A percentile compares a stretch with the other conserved stretches of the same genome.
phyloP scores from a whole-genome alignment of 169 alveolate genomes.

The Babesia ovata region DNA sequence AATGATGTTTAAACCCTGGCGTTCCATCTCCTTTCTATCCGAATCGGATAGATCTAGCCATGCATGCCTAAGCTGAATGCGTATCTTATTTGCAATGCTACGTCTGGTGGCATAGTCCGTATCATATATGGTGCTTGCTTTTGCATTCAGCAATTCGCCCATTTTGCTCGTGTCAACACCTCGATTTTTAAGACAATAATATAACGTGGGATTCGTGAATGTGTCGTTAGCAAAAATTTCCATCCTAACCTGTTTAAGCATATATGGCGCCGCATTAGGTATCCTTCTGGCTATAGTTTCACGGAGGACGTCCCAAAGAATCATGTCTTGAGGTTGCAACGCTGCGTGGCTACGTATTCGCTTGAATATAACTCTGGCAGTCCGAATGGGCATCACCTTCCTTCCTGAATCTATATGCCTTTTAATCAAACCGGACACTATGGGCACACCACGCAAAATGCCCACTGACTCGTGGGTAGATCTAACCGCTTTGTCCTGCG shows the following conservation, averaged over 20 bases:
- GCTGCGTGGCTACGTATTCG: constrained; percentile 31
- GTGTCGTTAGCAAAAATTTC: constrained; percentile 38
- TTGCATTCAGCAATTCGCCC: not conserved
- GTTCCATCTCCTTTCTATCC: constrained; percentile 34
- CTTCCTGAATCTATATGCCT: constrained; percentile 62
- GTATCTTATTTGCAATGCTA: constrained; percentile 35
- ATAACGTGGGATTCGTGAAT: constrained; percentile 26
- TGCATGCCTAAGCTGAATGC: constrained; percentile 12
- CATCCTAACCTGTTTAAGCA: constrained; percentile 60
- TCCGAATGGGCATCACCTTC: constrained; percentile 43
- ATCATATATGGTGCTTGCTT: not conserved
- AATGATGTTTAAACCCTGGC: constrained; percentile 33
- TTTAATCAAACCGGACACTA: constrained; percentile 54
- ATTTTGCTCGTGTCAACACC: constrained; percentile 32
- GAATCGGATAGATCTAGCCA: constrained; percentile 24
- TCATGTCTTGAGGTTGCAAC: constrained; percentile 51
- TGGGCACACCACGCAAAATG: constrained; percentile 32
- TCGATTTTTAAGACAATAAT: constrained; percentile 24
- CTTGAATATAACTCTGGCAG: constrained; percentile 48
- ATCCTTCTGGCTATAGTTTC: constrained; percentile 34
- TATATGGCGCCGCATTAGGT: constrained; percentile 47
- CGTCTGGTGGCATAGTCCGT: constrained; percentile 8
- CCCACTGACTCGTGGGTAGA: constrained; percentile 17
- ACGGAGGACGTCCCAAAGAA: constrained; percentile 57
- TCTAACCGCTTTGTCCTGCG: not conserved